These are phyloP conservation scores for Penicillium sp. DNA, from an alignment of 2,329 filamentous ascomycete species.

Conservation along the genomic window DNA sequence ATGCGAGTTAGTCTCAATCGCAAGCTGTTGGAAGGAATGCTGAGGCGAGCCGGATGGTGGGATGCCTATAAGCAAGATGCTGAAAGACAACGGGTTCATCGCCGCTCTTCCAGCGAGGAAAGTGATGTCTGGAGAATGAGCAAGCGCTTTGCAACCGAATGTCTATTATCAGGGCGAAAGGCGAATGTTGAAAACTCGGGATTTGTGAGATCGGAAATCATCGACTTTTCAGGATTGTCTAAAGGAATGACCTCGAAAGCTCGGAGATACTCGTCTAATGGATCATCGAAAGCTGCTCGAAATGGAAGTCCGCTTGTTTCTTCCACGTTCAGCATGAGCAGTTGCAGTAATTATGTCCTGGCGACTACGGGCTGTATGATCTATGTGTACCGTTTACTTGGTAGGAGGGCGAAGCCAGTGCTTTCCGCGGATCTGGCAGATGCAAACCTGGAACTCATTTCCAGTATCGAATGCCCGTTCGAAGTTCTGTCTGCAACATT, in stretches of 20 bases:
- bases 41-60: conserved; percentile 61
- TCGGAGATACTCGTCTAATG: conserved; percentile 2
- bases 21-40: conserved; percentile 56
- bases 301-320: conserved; percentile 19
- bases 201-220: conserved; percentile 46
- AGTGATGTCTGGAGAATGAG: conserved; percentile 48
- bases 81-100: conserved; percentile 33
- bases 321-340: conserved; percentile 57
- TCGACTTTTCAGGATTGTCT: conserved; percentile 34
- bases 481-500: conserved; percentile 64
- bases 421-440: conserved; percentile 33
- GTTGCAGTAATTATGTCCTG: conserved; percentile 62
- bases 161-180: conserved; percentile 47
- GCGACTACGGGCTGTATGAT: conserved; percentile 59
- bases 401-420: conserved; percentile 22
- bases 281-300: conserved; percentile 9
- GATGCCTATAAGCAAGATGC: conserved; percentile 43
- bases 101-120: conserved; percentile 43
- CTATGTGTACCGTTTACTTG: conserved; percentile 58
- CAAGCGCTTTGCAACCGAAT: conserved; percentile 54
- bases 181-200: conserved; percentile 34
- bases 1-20: conserved; percentile 61
- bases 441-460: conserved; percentile 50
- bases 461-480: conserved; percentile 60
- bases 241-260: conserved; percentile 19